Percentiles rank a stretch among this genome's conserved stretches.
Conservation (phyloP, 352 stramenopile species). For the Phytophthora agathidicida region DNA sequence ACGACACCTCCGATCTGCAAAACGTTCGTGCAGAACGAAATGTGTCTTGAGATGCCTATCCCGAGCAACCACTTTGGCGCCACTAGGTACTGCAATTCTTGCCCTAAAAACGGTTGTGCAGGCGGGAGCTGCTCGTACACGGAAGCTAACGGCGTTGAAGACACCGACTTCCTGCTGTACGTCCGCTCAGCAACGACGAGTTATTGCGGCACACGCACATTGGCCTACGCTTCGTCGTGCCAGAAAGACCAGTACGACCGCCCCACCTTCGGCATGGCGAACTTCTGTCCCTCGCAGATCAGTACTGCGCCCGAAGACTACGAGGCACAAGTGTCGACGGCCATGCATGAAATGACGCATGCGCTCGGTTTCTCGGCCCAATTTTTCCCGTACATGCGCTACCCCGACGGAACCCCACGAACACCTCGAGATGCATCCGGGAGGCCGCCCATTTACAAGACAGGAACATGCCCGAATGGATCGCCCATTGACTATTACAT, state of each 20-base stretch:
- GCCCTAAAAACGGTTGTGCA: constrained; percentile 43
- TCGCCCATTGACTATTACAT: constrained; percentile 47
- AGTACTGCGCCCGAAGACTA: constrained; percentile 60
- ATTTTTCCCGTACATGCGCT: constrained; percentile 80
- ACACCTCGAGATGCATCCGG: constrained; percentile 60
- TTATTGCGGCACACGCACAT: constrained; percentile 56
- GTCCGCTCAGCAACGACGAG: constrained; percentile 52
- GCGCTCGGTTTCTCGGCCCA: constrained; percentile 79
- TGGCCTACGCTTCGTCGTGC: constrained; percentile 82
- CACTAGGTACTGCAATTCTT: constrained; percentile 51
- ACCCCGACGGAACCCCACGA: constrained; percentile 65
- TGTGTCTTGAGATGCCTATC: constrained; percentile 80
- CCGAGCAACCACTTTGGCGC: constrained; percentile 64
- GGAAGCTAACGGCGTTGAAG: constrained; percentile 35
- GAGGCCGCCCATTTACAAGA: constrained; percentile 30
- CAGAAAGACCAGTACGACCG: constrained; percentile 88
- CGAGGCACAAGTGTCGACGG: constrained; percentile 66
- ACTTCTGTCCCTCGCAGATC: constrained; percentile 82
- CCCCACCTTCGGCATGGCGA: constrained; percentile 83
- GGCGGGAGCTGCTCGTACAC: constrained; percentile 48
- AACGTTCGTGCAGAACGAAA: constrained; percentile 53
- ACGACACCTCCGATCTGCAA: constrained; percentile 66
- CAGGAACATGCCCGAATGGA: constrained; percentile 63
- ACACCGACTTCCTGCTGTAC: constrained; percentile 80
- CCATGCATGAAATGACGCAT: constrained; percentile 86